Conservation (phyloP, 768 basidiomycete genomes). For the Omphalotus guepiniiformis region DNA sequence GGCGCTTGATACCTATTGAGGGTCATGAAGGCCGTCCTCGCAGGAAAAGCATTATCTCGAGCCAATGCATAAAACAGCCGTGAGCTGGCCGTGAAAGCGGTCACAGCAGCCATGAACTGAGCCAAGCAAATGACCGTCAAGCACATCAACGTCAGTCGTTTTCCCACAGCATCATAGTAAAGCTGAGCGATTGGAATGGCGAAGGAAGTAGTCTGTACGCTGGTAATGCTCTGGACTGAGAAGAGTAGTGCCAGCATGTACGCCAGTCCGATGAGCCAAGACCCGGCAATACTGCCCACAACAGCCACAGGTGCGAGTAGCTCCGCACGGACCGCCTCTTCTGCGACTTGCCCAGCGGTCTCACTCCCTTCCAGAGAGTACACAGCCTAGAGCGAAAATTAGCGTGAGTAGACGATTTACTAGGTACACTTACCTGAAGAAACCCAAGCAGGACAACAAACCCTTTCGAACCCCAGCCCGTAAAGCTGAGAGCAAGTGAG, state of each 20-base stretch:
- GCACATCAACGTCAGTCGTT: conserved; percentile 43
- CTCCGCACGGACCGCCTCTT: conserved; percentile 53
- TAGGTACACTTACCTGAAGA: conserved; percentile 31
- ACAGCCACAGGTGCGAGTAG: conserved; percentile 54
- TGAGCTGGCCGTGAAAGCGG: conserved; percentile 56
- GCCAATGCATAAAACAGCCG: conserved; percentile 54
- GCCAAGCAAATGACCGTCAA: conserved; percentile 44
- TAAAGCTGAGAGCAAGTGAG: conserved; percentile 34
- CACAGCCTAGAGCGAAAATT: conserved; percentile 36
- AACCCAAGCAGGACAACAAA: conserved; percentile 59
- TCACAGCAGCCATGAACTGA: conserved; percentile 52
- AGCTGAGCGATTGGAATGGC: conserved; percentile 61
- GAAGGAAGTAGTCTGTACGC: conserved; percentile 43
- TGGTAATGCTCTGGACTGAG: conserved; percentile 48
- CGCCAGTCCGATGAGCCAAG: conserved; percentile 51
- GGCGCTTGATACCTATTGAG: conserved; percentile 52
- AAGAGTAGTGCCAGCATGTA: conserved; percentile 60
- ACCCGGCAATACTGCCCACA: conserved; percentile 51
- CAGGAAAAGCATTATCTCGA: conserved; percentile 48
- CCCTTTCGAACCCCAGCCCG: conserved; percentile 48
- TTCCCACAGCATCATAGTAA: conserved; percentile 50
- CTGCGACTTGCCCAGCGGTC: conserved; percentile 60
- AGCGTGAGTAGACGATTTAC: neutral
- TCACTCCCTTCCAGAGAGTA: conserved; percentile 61
- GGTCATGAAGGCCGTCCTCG: conserved; percentile 42